Conservation (phyloP, 441 rosid genomes). For the Jatropha multifida region DNA sequence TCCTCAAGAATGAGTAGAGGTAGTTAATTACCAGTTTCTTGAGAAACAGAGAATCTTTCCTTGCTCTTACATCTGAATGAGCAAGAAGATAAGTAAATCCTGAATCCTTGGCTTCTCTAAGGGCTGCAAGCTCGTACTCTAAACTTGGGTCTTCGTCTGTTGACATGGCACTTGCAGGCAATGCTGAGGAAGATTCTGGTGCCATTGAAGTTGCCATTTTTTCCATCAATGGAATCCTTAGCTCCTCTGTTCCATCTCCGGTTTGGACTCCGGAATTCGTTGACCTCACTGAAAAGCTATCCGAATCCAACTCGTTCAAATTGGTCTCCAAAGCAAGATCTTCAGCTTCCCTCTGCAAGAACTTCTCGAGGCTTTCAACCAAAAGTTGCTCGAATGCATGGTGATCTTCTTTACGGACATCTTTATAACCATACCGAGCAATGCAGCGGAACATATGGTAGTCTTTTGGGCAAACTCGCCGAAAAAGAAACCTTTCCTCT, state of each 20-base stretch:
- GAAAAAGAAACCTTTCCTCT: constrained; percentile 84
- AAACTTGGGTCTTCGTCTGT: constrained; percentile 70
- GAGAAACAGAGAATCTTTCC: constrained; percentile 69
- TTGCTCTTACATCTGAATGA: constrained; percentile 81
- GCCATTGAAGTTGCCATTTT: constrained; percentile 32
- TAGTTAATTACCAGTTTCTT: constrained; percentile 92
- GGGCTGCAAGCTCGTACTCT: constrained; percentile 38
- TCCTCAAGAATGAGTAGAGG: constrained; percentile 82
- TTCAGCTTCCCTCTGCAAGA: neutral
- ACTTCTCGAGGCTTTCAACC: constrained; percentile 76
- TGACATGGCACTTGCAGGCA: constrained; percentile 54
- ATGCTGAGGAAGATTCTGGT: constrained; percentile 33
- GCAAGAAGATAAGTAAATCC: constrained; percentile 83
- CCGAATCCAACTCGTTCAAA: constrained; percentile 39
- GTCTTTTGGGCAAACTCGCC: constrained; percentile 88
- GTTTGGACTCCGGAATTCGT: constrained; percentile 24
- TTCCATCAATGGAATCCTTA: constrained; percentile 53
- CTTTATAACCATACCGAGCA: constrained; percentile 94
- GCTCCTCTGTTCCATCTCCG: constrained; percentile 43
- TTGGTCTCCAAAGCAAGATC: constrained; percentile 48
- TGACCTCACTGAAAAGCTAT: constrained; percentile 41
- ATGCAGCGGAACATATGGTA: constrained; percentile 91
- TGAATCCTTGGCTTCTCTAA: constrained; percentile 75
- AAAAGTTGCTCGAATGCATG: constrained; percentile 69
- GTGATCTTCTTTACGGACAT: constrained; percentile 81